Percentiles rank a stretch among this genome's conserved stretches.
Conservation (phyloP, 2,329 filamentous ascomycete genomes). For the Xylariaceae sp. region DNA sequence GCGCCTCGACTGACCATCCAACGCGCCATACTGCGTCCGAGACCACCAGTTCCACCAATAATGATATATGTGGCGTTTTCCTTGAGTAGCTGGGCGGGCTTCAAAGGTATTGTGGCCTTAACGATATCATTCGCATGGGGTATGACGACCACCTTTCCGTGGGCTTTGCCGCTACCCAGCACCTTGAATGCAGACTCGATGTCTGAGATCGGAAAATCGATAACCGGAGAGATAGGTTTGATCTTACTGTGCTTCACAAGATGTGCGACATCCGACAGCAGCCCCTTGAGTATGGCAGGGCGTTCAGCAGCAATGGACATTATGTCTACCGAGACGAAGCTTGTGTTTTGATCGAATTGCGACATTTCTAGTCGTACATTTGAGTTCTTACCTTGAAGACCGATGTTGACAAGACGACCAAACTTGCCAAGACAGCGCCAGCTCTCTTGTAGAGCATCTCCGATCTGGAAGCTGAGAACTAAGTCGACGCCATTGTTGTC, state of each 20-base stretch:
- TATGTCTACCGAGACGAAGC: conserved; percentile 43
- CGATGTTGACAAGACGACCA: conserved; percentile 30
- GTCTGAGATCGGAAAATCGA: conserved; percentile 32
- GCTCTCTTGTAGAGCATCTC: conserved; percentile 29
- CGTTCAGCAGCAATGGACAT: conserved; percentile 37
- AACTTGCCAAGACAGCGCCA: conserved; percentile 32
- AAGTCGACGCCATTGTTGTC: conserved; percentile 26
- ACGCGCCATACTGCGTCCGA: conserved; percentile 44
- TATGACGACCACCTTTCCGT: conserved; percentile 43
- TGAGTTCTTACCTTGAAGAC: conserved; percentile 23
- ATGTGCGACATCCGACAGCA: conserved; percentile 28
- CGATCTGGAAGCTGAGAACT: conserved; percentile 27
- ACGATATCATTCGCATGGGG: conserved; percentile 39
- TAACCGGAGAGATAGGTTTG: conserved; percentile 33
- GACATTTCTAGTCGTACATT: conserved; percentile 42
- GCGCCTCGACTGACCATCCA: conserved; percentile 48
- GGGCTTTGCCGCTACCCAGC: conserved; percentile 37
- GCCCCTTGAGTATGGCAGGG: conserved; percentile 26
- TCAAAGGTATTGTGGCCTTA: conserved; percentile 36
- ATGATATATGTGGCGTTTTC: conserved; percentile 45
- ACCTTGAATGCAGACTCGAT: conserved; percentile 39
- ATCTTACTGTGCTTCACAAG: conserved; percentile 30
- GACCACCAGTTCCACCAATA: conserved; percentile 48
- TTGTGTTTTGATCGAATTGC: conserved; percentile 44
- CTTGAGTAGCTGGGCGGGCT: conserved; percentile 34